Base-by-base conservation (phyloP, 768 basidiomycete species). In the Boletellus ananiceps region DNA sequence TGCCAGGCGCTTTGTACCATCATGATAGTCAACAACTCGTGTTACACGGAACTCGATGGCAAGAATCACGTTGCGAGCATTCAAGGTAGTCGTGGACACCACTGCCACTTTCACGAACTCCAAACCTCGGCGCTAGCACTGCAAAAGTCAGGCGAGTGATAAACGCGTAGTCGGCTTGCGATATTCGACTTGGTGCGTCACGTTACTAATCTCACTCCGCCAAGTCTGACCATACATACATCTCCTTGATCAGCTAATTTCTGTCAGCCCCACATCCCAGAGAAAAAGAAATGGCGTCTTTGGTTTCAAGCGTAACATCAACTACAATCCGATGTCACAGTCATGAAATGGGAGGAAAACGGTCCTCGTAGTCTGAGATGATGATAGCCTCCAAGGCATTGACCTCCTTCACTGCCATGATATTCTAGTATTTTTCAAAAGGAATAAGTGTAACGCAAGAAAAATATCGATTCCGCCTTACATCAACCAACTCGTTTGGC, bases 401-500 rank as follows among this genome's bases (percentile, higher is more conserved):
- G 13, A 88, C 77, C 65, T 91, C 88, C 53, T 80, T 71, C 50
- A 82, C 58, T 15, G 75, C 79, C 63, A 82, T 70, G 39, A 90
- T 58, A 49, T 77, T 80, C 87, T 89, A 40, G 58, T 1, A 38
- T 12, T 8, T 29, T 29, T 8, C 5, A 39, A 45, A 47, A 27
- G 35, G 3, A 14, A 8, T 35, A 34, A 63, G 47, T 40, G 54
- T 18, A 50, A 9, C 34, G 1, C 11, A 12, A 46, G 2, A 47
- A 11, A 14, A 36, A 9, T 7, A 43, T 39, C 19, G 3, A 49
- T 16, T 12, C 18, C 7, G 78, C 8, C 87, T 67, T 62, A 91
- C 92, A 71, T 93, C 90, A 23, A 92, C 78, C 55, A 92, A 70
- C 63, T 88, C 88, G 63, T 89, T 91, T 31, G 88, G 89, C 47